Base-by-base conservation (phyloP, 495 filamentous ascomycete species). In the Penicillium roqueforti region DNA sequence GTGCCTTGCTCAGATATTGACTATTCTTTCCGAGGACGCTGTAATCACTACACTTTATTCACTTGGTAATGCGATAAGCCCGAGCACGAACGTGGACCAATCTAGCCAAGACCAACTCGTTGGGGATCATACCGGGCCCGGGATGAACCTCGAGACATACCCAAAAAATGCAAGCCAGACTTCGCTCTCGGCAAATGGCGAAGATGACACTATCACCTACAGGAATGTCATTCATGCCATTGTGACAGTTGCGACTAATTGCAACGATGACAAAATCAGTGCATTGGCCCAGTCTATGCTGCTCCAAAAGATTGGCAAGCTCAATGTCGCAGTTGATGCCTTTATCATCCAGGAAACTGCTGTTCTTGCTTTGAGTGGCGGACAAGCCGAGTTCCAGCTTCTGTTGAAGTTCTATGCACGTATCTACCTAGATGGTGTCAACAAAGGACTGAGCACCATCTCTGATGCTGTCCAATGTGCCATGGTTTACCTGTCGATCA, bases 261-360 rank as follows among this genome's bases (percentile, higher is more conserved):
- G 86, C 66, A 80, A 86, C 40, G 92, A 98, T 56, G 84, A 89
- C 32, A 95, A 96, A 69, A 93, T 97, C 41, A 92, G 86, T 20
- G 95, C 92, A 11, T 77, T 98, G 49, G 91, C 91, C n/a, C 87
- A 95, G 61, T 92, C 91, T 4, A 97, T 97, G 87, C 80, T 98
- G 16, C 72, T 96, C 7, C 93, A 97, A 61, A 95, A 97, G 66
- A 82, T 97, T 57, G 85, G 86, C 8, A 92, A 91, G 62, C 77
- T 96, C 34, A 92, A 80, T 62, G 72, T 79, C 53, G 67, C 79
- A 1, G 84, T 96, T 7, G 91, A 97, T 73, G 80, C 86, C 11
- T 84, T 83, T 48, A 92, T 97, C 43, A 84, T 97, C 41, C 83
- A 78, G 19, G 92, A 95, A 34, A 82, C 89, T 22, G 90, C 91